These are phyloP conservation scores for Blastobotrys persicus DNA, from an alignment of 1,139 yeast genomes.

Conservation along the genomic window DNA sequence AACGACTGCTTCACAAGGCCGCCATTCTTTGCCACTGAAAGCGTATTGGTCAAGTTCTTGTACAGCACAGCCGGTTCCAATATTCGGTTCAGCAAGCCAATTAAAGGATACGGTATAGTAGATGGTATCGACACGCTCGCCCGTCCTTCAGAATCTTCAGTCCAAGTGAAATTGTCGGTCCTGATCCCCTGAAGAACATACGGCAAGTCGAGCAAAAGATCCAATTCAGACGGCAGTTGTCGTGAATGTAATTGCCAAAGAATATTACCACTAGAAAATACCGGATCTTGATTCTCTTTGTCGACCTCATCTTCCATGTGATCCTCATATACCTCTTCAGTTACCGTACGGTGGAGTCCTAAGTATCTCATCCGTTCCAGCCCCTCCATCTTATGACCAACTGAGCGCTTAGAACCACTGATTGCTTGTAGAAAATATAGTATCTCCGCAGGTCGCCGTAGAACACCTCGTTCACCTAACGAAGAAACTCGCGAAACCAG, in stretches of 20 bases:
- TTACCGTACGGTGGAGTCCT: slow-evolving; percentile 9
- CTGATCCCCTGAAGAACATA: slow-evolving; percentile 73
- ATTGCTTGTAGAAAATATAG: slow-evolving; percentile 12
- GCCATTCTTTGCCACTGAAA: not conserved
- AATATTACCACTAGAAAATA: slow-evolving; percentile 16
- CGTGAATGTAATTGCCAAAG: slow-evolving; percentile 17
- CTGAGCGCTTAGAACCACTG: not conserved
- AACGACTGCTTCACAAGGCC: slow-evolving; percentile 63
- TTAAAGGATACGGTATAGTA: slow-evolving; percentile 54
- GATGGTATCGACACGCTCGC: slow-evolving; percentile 44
- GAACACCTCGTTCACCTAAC: slow-evolving; percentile 14
- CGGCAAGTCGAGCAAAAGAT: slow-evolving; percentile 56
- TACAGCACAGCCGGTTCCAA: slow-evolving; percentile 75
- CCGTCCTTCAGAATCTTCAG: slow-evolving; percentile 28
- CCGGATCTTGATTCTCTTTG: slow-evolving; percentile 9
- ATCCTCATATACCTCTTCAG: slow-evolving; percentile 5
- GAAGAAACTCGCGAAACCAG: slow-evolving; percentile 14
- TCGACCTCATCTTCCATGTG: not conserved
- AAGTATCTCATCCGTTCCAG: slow-evolving; percentile 12
- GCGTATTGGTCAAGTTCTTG: slow-evolving; percentile 33
- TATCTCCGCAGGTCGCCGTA: slow-evolving; percentile 16
- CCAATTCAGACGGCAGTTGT: slow-evolving; percentile 45
- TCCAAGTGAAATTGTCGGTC: slow-evolving; percentile 58
- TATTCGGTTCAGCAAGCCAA: slow-evolving; percentile 55
- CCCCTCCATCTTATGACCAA: slow-evolving; percentile 2